phyloP scores from a whole-genome alignment of 2,329 filamentous ascomycete genomes.

The Pseudogymnoascus sp. region DNA sequence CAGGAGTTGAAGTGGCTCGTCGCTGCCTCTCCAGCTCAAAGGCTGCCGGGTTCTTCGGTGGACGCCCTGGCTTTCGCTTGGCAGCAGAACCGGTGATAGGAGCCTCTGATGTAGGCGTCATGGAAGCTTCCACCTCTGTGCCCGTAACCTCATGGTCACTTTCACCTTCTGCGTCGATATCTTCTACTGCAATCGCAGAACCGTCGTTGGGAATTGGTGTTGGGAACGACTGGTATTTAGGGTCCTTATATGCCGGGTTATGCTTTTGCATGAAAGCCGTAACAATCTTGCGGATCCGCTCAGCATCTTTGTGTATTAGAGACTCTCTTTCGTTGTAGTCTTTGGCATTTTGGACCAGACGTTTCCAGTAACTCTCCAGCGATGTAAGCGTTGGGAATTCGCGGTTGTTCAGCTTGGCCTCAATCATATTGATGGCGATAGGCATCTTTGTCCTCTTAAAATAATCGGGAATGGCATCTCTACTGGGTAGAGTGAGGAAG shows the following conservation, averaged over 20 bases:
- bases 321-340: slow-evolving; percentile 71
- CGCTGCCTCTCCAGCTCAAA: slow-evolving; percentile 28
- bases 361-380: slow-evolving; percentile 78
- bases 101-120: not conserved
- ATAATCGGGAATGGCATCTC: slow-evolving; percentile 62
- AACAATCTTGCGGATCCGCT: slow-evolving; percentile 76
- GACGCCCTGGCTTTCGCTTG: slow-evolving; percentile 21
- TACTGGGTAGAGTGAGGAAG: slow-evolving; percentile 65
- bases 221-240: slow-evolving; percentile 61
- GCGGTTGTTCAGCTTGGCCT: slow-evolving; percentile 62
- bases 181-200: slow-evolving; percentile 22
- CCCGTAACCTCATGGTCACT: slow-evolving; percentile 26
- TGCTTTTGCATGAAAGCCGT: slow-evolving; percentile 82
- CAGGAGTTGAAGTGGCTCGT: slow-evolving; percentile 32
- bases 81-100: slow-evolving; percentile 6
- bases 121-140: slow-evolving; percentile 16
- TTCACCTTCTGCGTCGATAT: slow-evolving; percentile 30
- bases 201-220: slow-evolving; percentile 62
- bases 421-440: slow-evolving; percentile 69
- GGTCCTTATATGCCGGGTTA: slow-evolving; percentile 72
- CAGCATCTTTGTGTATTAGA: slow-evolving; percentile 71
- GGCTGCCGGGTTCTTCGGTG: slow-evolving; percentile 23
- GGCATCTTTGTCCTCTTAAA: slow-evolving; percentile 72
- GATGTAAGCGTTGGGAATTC: slow-evolving; percentile 65
- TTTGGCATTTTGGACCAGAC: slow-evolving; percentile 82